Base-by-base conservation (phyloP, 2,329 filamentous ascomycete genomes). In the Dactylellina parvicollis region DNA sequence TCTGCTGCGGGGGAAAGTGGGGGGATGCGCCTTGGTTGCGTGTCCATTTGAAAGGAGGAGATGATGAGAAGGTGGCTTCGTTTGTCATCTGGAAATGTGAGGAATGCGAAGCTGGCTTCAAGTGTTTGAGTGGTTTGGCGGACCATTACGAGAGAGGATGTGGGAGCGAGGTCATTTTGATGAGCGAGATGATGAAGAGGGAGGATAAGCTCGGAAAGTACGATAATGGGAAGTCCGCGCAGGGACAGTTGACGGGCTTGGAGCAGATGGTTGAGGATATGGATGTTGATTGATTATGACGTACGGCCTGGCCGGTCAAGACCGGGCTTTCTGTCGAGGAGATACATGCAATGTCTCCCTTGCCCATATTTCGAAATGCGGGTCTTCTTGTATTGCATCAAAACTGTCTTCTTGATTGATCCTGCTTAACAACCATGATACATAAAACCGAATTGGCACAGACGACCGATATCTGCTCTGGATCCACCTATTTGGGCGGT, bases 81-180 rank as follows among this genome's bases (percentile, higher is more conserved):
- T 44, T 26, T 46, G 46, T 61, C 9, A 34, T 66, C 38, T 73
- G 46, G 52, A 66, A 66, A 28, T 73, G 69, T 24, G 60, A 66
- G 18, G n/a, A 14, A 5, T 73, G 69, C 28, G 69, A 73, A 9
- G 46, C 46, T 16, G 54, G 50, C 12, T 73, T 60, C 30, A 34
- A 36, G 18, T 18, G 14, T 16, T 36, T 73, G 20, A 56, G 60
- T 28, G 42, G 26, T 16, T n/a, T 73, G 14, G 44, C 59, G 0
- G 5, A 14, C 3, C 69, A 73, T 38, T 73, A 73, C 26, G 69
- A 73, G 40, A 18, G 5, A 5, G 69, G 60, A 10, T 73, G 69
- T 18, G 46, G 32, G 18, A 8, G 10, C 12, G 7, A 38, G 3
- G 16, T 50, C 44, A 38, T 54, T 0, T 9, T 28, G 32, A 44